Base-by-base conservation (phyloP, 1,139 yeast species). In the Saccharomycopsis phalli region DNA sequence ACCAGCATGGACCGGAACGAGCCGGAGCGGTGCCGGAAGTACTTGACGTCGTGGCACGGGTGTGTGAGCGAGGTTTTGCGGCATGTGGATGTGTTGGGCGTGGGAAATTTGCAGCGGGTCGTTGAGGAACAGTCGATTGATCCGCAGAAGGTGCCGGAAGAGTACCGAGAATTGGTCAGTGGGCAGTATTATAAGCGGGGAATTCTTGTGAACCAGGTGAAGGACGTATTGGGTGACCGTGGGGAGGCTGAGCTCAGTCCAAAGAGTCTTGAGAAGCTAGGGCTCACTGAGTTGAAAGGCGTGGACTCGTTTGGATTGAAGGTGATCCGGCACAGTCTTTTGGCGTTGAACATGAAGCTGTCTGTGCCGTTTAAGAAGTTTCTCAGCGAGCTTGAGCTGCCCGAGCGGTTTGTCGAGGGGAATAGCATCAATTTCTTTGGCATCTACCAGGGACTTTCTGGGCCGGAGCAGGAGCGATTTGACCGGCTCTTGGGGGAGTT, bases 221-320 rank as follows among this genome's bases (percentile, higher is more conserved):
- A 11, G 2, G 16, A 17, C 14, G 40, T 29, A n/a, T n/a, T 40
- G 10, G 36, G 22, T 30, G 38, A 34, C 19, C 25, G 26, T 31
- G 26, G 27, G 13, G 27, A 34, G 22, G 21, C 37, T 27, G 43
- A 41, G n/a, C n/a, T 25, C 14, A 26, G 33, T 22, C 46, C 44
- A 2, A 31, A 34, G 27, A 47, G 68, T 4, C 47, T 71, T 27
- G 68, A 68, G 10, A 79, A 81, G 51, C 71, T 72, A 36, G 75
- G 78, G 31, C 62, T 56, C 4, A 72, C 65, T 1, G 69, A 68
- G 20, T 68, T 88, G 40, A 60, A 62, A 32, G 70, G 94, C 1
- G 95, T 86, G 5, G 80, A 79, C 37, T 76, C 95, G 0, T 74
- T 77, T 49, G 94, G 94, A 4, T 69, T 88, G 61, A 80, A 79